Conservation (phyloP, 495 filamentous ascomycete genomes). For the Viridothelium virens region DNA sequence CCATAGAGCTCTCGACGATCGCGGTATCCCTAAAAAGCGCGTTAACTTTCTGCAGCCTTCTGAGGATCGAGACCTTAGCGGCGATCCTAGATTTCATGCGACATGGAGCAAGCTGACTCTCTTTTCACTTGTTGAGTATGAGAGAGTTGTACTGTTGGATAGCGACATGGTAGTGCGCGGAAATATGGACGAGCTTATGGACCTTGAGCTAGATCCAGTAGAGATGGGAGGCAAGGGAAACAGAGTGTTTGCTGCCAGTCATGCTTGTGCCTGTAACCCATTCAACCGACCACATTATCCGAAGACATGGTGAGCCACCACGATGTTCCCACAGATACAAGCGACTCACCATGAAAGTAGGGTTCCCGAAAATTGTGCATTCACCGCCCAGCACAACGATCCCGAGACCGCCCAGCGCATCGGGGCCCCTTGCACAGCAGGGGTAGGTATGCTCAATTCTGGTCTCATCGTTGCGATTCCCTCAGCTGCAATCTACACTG, state of each 20-base stretch:
- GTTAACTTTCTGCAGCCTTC: constrained; percentile 58
- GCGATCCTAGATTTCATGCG: constrained; percentile 71
- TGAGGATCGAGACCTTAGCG: constrained; percentile 47
- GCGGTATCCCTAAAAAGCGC: constrained; percentile 54
- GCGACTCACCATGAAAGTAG: constrained; percentile 24
- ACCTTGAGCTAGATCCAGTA: constrained; percentile 55
- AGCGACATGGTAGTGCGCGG: constrained; percentile 70
- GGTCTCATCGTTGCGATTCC: constrained; percentile 69
- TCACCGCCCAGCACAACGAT: constrained; percentile 57
- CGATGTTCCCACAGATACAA: neutral
- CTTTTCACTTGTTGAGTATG: constrained; percentile 63
- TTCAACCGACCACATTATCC: constrained; percentile 69
- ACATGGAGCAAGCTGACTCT: constrained; percentile 78
- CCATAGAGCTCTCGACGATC: constrained; percentile 53
- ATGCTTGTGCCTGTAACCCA: constrained; percentile 81
- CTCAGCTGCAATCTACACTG: constrained; percentile 44
- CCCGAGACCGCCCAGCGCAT: constrained; percentile 50
- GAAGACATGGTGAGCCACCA: constrained; percentile 49
- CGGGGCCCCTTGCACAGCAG: constrained; percentile 45
- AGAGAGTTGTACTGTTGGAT: constrained; percentile 70
- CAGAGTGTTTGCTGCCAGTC: constrained; percentile 62
- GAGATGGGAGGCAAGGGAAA: constrained; percentile 44
- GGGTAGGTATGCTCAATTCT: constrained; percentile 62
- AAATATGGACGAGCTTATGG: constrained; percentile 87
- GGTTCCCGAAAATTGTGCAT: constrained; percentile 67